Evolutionary conservation across 495 filamentous ascomycete genomes (phyloP).

Genomic region (Aspergillus homomorphus): DNA sequence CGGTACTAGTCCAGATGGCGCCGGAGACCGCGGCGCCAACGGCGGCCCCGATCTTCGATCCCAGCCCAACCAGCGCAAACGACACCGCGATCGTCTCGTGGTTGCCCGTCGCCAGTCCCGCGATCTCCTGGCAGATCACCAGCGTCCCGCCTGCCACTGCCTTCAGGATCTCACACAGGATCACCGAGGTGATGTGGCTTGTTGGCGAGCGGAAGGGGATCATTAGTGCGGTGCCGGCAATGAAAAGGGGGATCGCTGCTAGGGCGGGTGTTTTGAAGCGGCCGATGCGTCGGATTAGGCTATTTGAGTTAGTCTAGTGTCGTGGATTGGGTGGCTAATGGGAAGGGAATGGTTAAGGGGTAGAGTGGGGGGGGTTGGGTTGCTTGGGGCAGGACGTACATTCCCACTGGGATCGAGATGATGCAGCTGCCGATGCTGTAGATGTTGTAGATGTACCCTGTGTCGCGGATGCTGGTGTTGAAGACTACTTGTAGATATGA

Average conservation of each 20-base stretch:
- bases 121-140: slow-evolving; percentile 62
- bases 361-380: background rate
- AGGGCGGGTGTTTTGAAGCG: slow-evolving; percentile 52
- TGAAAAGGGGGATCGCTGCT: slow-evolving; percentile 55
- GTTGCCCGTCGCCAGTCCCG: slow-evolving; percentile 59
- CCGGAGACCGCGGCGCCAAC: slow-evolving; percentile 58
- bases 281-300: slow-evolving; percentile 50
- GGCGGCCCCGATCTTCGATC: slow-evolving; percentile 60
- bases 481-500: slow-evolving; percentile 70
- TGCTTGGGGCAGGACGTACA: background rate
- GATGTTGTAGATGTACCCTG: slow-evolving; percentile 52
- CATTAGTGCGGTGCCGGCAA: slow-evolving; percentile 57
- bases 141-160: slow-evolving; percentile 56
- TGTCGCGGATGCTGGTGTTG: slow-evolving; percentile 50
- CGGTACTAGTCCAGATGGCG: slow-evolving; percentile 63
- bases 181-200: slow-evolving; percentile 55
- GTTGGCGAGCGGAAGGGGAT: slow-evolving; percentile 61
- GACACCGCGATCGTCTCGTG: slow-evolving; percentile 67
- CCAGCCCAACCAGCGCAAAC: slow-evolving; percentile 59
- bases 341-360: background rate
- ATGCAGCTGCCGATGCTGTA: slow-evolving; percentile 37
- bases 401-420: background rate
- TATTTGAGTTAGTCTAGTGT: background rate
- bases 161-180: slow-evolving; percentile 71
- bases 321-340: background rate